Base-by-base conservation (phyloP, 306 rosid genomes). In the Lathyrus aphaca region DNA sequence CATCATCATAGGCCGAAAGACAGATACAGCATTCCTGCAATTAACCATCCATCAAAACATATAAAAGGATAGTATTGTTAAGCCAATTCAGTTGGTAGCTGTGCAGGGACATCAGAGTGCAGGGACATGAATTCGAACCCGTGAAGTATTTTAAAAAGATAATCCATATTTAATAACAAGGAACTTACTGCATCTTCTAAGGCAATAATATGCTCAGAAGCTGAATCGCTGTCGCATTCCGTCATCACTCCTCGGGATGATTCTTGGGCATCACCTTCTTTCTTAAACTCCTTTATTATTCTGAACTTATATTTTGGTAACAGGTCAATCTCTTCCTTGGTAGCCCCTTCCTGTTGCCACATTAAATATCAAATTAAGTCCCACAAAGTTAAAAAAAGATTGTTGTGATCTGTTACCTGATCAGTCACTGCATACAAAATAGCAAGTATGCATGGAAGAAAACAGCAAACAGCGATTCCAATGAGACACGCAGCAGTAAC, bases 391-490 rank as follows among this genome's bases (percentile, higher is more conserved):
- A 74, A 14, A 55, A 57, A 45, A 51, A 17, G 14, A 35, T 7
- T 35, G 39, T 7, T 35, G 39, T 35, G 39, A 35, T 35, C 10
- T 35, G 39, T 35, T 80, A 90, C 97, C 96, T 87, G 93, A 80
- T 85, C 91, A 0, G 91, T 54, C 56, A 88, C 82, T 0, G 75
- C 92, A 35, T 80, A 86, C 62, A 88, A 79, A 72, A 94, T 69
- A 35, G 95, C 91, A 72, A 94, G 82, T 73, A 94, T 90, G 89
- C 97, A 90, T 5, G 98, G 98, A 4, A 94, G 85, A 75, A 89
- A 94, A 78, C 96, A 94, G 85, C 98, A 94, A 78, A 94, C 89
- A 19, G 98, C 97, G 59, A 90, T 86, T 49, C 97, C 96, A 70
- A 90, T 83, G 40, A 94, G 88, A 59, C 97, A 90, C 2, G 97